phyloP scores from a whole-genome alignment of 1,284 basidiomycete species.

The Pisolithus thermaeus region DNA sequence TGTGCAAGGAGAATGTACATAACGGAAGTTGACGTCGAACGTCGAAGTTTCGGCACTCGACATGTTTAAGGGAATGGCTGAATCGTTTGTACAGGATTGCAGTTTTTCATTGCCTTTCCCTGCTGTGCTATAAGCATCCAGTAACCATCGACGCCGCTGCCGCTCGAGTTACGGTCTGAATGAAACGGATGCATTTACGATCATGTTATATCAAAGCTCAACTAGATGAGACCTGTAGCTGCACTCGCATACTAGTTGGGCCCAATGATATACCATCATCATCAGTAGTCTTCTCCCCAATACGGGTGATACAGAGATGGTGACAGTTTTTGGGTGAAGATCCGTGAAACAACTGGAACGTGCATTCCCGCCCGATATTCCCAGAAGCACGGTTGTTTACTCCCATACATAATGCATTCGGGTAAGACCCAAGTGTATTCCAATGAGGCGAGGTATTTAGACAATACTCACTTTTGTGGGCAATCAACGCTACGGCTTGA shows the following conservation, averaged over 20 bases:
- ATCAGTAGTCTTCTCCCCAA: constrained; percentile 19
- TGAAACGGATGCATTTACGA: not conserved
- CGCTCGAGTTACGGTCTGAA: not conserved
- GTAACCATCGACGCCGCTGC: not conserved
- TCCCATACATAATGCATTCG: too few species aligned
- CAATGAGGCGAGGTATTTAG: too few species aligned
- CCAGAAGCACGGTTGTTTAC: too few species aligned
- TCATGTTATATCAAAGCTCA: constrained; percentile 23
- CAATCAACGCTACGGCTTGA: too few species aligned
- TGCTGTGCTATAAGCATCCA: not conserved
- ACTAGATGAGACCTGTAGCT: constrained; percentile 25
- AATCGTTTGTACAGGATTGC: not conserved
- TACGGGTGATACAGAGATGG: constrained; percentile 15
- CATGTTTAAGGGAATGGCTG: not conserved
- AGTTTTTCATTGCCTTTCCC: not conserved
- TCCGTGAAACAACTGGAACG: constrained; percentile 16
- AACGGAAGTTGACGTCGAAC: not conserved
- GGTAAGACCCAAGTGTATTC: too few species aligned
- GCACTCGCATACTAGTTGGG: constrained; percentile 29
- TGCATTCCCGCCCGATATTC: too few species aligned
- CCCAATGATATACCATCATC: constrained; percentile 17
- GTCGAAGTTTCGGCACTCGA: not conserved
- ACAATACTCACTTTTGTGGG: too few species aligned
- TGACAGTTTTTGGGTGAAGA: not conserved
- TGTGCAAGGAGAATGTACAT: not conserved